Percentiles rank a stretch among this genome's conserved stretches.
Conservation (phyloP, 2,329 filamentous ascomycete genomes). For the Graphilbum sp. region DNA sequence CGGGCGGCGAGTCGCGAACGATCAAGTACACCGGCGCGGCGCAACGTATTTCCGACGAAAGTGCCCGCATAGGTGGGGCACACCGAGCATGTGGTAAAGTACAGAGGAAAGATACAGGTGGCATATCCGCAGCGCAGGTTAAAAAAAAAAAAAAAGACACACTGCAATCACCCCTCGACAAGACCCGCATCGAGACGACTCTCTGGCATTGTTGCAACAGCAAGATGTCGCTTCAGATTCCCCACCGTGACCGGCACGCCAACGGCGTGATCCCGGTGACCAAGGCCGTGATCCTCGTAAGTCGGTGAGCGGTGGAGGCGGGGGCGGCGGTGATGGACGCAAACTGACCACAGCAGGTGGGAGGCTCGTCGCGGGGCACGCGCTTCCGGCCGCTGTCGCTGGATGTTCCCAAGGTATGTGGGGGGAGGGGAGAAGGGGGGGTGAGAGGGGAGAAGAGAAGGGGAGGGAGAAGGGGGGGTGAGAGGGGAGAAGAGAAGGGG, state of each 20-base stretch:
- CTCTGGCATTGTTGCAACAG: slow-evolving; percentile 1
- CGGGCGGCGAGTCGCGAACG: too few relatives aligned
- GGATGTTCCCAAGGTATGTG: slow-evolving; percentile 83
- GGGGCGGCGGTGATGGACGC: not conserved
- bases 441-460: too few relatives aligned
- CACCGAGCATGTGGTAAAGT: too few relatives aligned
- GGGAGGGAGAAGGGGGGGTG: too few relatives aligned
- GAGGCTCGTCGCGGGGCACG: slow-evolving; percentile 87
- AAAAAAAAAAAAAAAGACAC: not conserved
- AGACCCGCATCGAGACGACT: not conserved
- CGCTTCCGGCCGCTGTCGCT: slow-evolving; percentile 89
- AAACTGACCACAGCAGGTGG: too few relatives aligned
- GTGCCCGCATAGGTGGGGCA: too few relatives aligned
- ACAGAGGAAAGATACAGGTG: too few relatives aligned
- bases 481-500: too few relatives aligned
- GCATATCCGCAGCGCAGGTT: too few relatives aligned
- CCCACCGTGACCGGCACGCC: slow-evolving; percentile 31
- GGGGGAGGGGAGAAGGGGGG: too few relatives aligned
- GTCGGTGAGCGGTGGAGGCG: slow-evolving; percentile 10
- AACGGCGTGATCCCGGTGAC: slow-evolving; percentile 45
- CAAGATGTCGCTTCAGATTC: slow-evolving; percentile 40
- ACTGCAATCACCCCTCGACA: not conserved
- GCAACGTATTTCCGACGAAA: too few relatives aligned
- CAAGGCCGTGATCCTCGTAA: slow-evolving; percentile 88
- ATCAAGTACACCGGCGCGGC: too few relatives aligned